These are phyloP conservation scores for Boletus reticulatus DNA, from an alignment of 768 basidiomycete species.

Conservation along the genomic window DNA sequence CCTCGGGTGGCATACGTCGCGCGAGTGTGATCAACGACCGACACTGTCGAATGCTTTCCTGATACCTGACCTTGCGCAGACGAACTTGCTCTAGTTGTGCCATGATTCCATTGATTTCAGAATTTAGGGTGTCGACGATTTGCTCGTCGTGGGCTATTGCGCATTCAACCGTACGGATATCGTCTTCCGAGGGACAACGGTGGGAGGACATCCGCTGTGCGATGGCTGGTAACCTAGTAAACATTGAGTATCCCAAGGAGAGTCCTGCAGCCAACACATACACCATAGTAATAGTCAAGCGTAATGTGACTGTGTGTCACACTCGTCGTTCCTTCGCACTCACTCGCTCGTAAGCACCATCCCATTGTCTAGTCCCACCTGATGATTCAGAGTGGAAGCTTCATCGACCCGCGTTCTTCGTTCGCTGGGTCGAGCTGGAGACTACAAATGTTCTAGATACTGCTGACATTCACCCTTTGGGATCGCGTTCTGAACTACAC, in stretches of 20 bases:
- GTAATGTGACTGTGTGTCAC: slow-evolving; percentile 18
- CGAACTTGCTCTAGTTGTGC: slow-evolving; percentile 41
- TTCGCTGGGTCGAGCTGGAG: slow-evolving; percentile 67
- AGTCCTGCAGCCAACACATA: neutral
- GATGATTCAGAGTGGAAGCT: slow-evolving; percentile 98
- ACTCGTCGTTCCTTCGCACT: neutral
- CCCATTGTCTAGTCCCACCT: slow-evolving; percentile 12
- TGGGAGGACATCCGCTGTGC: slow-evolving; percentile 16
- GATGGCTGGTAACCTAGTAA: slow-evolving; percentile 8
- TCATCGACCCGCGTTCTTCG: slow-evolving; percentile 54
- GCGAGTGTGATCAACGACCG: slow-evolving; percentile 53
- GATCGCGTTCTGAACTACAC: slow-evolving; percentile 11
- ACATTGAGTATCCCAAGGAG: slow-evolving; percentile 1
- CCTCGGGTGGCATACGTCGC: slow-evolving; percentile 52
- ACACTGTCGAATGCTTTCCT: slow-evolving; percentile 41
- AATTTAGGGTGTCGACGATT: slow-evolving; percentile 40
- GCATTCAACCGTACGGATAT: slow-evolving; percentile 13
- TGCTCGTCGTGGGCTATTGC: slow-evolving; percentile 38
- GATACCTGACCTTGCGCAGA: slow-evolving; percentile 41
- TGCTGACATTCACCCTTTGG: slow-evolving; percentile 61
- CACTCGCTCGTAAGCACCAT: slow-evolving; percentile 18
- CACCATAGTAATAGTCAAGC: slow-evolving; percentile 2
- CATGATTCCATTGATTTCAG: slow-evolving; percentile 41
- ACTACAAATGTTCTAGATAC: slow-evolving; percentile 89
- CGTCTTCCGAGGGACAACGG: slow-evolving; percentile 19